Evolutionary conservation across 306 rosid species (phyloP), one percentile per base, ranked within the genome.

Genomic region (Cucumis cinereus): DNA sequence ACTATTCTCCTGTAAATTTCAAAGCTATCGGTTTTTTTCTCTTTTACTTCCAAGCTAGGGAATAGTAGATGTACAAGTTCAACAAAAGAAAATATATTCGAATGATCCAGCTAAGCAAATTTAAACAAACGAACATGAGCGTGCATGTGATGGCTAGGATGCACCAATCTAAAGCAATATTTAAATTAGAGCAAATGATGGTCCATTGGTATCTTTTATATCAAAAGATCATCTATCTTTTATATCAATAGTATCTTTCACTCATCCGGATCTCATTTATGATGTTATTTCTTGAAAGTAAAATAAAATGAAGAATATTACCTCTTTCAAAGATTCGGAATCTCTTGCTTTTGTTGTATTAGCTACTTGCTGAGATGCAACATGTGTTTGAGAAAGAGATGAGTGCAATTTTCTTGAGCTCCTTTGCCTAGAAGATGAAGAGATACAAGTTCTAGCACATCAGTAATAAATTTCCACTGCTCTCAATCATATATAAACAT

Each of bases 301-400:
- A 70, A 45, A 70, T 24, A 70, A 26, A 70, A 70, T 14, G 58
- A 15, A 47, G 56, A 14, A 26, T 40, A 13, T 73, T 77, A 92
- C 92, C 88, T 85, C 87, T 59, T 74, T 83, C 16, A 82, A 80
- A 66, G 62, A 56, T 64, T 79, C 82, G 40, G 75, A 38, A 61
- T 77, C 84, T 73, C 16, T 73, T 45, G 59, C 38, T 36, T 73
- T 81, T 49, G 74, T 82, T 45, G 75, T 40, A 49, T 77, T 43
- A 23, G 36, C 79, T 64, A 49, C 77, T 60, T 64, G 49, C 14
- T 76, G 74, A 67, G 60, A 78, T 36, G 8, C 74, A 38, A 8
- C 33, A 49, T 57, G 77, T 83, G 82, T 26, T 78, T 75, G 84
- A 62, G 81, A 64, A 41, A 73, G 84, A 58, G 81, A 64, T 49